Evolutionary conservation across 2,329 filamentous ascomycete species (phyloP).

Genomic region (Penicillium sp.): DNA sequence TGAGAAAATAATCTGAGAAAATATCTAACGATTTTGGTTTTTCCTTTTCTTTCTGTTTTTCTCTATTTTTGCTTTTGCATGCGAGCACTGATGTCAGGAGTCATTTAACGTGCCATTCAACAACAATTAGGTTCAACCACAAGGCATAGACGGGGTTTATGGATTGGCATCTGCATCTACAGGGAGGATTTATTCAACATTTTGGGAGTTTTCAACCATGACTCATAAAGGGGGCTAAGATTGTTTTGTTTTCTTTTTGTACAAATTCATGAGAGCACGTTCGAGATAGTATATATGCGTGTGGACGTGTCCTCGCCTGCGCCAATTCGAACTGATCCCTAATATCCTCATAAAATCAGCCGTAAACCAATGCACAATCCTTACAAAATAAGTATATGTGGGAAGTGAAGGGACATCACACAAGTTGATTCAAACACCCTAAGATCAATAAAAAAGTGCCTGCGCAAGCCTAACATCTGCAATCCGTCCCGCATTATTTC

Average conservation of each 20-base stretch:
- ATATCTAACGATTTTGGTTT: neutral
- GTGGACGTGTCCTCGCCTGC: conserved; percentile 48
- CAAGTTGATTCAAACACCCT: no score
- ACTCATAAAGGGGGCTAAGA: conserved; percentile 15
- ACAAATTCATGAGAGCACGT: conserved; percentile 28
- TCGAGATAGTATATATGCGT: conserved; percentile 40
- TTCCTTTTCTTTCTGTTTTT: neutral
- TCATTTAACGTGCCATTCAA: conserved; percentile 27
- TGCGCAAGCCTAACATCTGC: no score
- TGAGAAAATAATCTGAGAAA: conserved; percentile 1
- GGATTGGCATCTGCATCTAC: conserved; percentile 19
- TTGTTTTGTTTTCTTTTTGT: conserved; percentile 16
- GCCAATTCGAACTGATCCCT: conserved; percentile 37
- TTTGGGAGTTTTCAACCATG: conserved; percentile 27
- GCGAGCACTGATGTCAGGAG: neutral
- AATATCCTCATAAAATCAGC: conserved; percentile 11
- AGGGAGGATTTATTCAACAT: conserved; percentile 31
- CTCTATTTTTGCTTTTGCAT: conserved; percentile 1
- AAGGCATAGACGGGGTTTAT: conserved; percentile 25
- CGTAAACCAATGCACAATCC: no score
- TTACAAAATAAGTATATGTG: no score
- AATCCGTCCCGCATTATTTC: no score
- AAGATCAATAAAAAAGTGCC: no score
- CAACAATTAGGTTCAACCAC: conserved; percentile 29
- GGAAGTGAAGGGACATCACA: no score